These are phyloP conservation scores for Saccharomycopsis schoenii DNA, from an alignment of 805 yeast species.

Conservation along the genomic window DNA sequence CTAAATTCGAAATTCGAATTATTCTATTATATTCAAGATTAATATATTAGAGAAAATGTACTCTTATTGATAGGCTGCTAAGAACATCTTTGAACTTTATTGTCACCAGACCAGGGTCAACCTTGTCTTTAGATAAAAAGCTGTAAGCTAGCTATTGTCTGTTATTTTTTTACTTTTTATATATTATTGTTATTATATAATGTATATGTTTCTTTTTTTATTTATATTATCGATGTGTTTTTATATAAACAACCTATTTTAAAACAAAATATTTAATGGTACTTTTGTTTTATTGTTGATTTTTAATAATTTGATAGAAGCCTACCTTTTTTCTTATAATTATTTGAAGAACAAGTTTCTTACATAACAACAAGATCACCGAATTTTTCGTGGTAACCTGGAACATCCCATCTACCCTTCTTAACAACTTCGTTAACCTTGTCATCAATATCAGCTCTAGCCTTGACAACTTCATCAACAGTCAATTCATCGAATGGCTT, in stretches of 20 bases:
- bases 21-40: too few species aligned
- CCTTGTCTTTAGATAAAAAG: too few species aligned
- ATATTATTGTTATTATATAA: too few species aligned
- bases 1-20: too few species aligned
- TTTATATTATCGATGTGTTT: not conserved
- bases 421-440: conserved; percentile 91
- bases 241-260: not conserved
- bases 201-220: not conserved
- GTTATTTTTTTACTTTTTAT: too few species aligned
- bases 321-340: not conserved
- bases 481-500: conserved; percentile 97
- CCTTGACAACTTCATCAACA: conserved; percentile 87
- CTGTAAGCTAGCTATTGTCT: too few species aligned
- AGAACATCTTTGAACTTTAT: too few species aligned
- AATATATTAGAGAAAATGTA: too few species aligned
- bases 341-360: not conserved
- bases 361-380: conserved; percentile 92
- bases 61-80: too few species aligned
- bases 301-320: not conserved
- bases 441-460: conserved; percentile 95
- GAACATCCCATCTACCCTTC: conserved; percentile 96
- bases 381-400: conserved; percentile 97
- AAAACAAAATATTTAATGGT: not conserved
- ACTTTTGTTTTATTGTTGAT: not conserved
- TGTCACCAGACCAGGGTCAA: too few species aligned